Base-by-base conservation (phyloP, 2,329 filamentous ascomycete species). In the Colletotrichum sp. region DNA sequence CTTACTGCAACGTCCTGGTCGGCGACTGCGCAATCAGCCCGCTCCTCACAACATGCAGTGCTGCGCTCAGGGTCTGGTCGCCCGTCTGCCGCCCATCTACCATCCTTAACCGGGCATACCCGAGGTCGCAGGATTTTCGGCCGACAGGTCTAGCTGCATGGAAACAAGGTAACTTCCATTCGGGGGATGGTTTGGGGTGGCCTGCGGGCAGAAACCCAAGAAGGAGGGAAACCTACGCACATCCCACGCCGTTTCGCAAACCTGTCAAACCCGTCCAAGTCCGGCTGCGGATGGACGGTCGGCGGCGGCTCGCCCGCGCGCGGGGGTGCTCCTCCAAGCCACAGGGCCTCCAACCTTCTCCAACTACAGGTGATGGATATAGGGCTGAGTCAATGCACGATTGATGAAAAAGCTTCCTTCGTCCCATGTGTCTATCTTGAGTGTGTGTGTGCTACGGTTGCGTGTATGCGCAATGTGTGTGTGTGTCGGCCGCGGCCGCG, bases 371-470 rank as follows among this genome's bases (percentile, higher is more conserved):
- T 39, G 28, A 61, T 27, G 68, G 55, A 28, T 36, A 44, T 73
- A 75, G 70, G 73, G 73, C 73, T 73, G 73, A 73, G 64, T 68
- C 57, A 34, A 68, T 39, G 28, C 32, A 65, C 48, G 59, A 55
- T 60, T 65, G 34, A 57, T 48, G 63, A n/a, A 64, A 48, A 59
- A 73, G 63, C 57, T 74, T 74, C 48, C 69, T 48, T 72, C 68
- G 22, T 68, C 55, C 61, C 73, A 67, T 72, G 71, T 52, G 22
- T 39, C n/a, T 48, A 11, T 44, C 12, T 22, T 48, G 44, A 44
- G 39, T 48, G 44, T 48, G 44, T 48, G 39, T 22, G 44, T 48
- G 44, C 44, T 48, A 48, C 44, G 11, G n/a, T n/a, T 48, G 6
- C 19, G 39, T 48, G 39, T 22, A 3, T 48, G 39, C 39, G 39